phyloP scores from a whole-genome alignment of 352 stramenopile species.

The Pythium monospermum region DNA sequence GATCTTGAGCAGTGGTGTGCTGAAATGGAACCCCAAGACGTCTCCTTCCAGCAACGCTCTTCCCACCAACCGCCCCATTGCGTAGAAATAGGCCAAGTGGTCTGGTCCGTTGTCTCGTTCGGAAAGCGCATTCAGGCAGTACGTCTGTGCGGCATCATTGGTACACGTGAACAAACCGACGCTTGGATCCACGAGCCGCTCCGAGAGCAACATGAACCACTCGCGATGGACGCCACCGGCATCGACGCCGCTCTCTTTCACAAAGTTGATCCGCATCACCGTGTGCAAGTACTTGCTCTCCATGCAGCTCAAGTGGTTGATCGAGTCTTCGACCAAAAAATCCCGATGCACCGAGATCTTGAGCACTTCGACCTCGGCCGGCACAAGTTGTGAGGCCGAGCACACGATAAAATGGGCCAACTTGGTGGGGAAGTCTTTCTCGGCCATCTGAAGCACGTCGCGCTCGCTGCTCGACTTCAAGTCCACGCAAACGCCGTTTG shows the following conservation, averaged over 20 bases:
- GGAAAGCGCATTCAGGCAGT: constrained; percentile 64
- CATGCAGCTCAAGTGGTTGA: constrained; percentile 46
- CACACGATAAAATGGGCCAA: constrained; percentile 44
- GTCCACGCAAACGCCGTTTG: constrained; percentile 4
- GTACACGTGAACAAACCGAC: constrained; percentile 53
- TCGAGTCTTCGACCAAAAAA: constrained; percentile 41
- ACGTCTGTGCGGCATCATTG: constrained; percentile 51
- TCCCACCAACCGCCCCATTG: constrained; percentile 49
- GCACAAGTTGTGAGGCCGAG: constrained; percentile 33
- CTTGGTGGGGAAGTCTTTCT: constrained; percentile 44
- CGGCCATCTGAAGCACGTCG: constrained; percentile 26
- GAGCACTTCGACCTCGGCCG: constrained; percentile 35
- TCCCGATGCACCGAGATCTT: constrained; percentile 39
- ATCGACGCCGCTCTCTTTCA: constrained; percentile 49
- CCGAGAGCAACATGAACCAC: constrained; percentile 82
- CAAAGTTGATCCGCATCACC: constrained; percentile 44
- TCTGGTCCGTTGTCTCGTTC: constrained; percentile 54
- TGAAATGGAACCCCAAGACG: constrained; percentile 93
- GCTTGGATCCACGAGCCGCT: constrained; percentile 41
- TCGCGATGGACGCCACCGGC: constrained; percentile 51
- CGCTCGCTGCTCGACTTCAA: constrained; percentile 5
- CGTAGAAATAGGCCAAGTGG: constrained; percentile 67
- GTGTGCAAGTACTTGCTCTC: constrained; percentile 28
- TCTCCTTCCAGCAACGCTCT: constrained; percentile 86
- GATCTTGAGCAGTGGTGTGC: constrained; percentile 94